A percentile compares a stretch with the other conserved stretches of the same genome.
These are phyloP conservation scores for Chondrostereum purpureum DNA, from an alignment of 1,284 basidiomycete genomes.

Conservation along the genomic window DNA sequence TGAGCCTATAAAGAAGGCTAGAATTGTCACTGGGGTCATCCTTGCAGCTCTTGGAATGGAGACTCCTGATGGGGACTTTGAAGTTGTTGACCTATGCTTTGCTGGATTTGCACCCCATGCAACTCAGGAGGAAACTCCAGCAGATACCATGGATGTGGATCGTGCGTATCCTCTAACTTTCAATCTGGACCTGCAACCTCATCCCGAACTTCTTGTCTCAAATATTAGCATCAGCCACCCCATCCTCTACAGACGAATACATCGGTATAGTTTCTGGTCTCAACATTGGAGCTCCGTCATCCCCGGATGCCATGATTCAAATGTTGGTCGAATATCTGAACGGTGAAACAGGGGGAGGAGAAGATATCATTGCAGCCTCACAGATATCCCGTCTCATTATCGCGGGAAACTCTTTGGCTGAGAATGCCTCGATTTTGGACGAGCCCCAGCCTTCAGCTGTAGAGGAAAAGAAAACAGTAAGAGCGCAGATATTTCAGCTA, in stretches of 20 bases:
- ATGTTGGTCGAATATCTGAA: conserved; percentile 84
- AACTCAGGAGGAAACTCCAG: conserved; percentile 20
- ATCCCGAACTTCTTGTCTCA: conserved; percentile 11
- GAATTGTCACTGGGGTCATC: conserved; percentile 86
- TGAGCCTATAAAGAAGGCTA: conserved; percentile 42
- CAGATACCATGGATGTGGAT: conserved; percentile 44
- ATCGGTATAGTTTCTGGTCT: conserved; percentile 84
- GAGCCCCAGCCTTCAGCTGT: conserved; percentile 31
- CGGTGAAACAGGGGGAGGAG: conserved; percentile 71
- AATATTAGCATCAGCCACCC: background rate
- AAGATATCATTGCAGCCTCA: conserved; percentile 60
- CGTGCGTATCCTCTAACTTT: conserved; percentile 23
- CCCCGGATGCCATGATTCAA: conserved; percentile 71
- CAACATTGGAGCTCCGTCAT: conserved; percentile 52
- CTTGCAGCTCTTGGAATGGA: conserved; percentile 88
- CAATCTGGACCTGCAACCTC: conserved; percentile 9
- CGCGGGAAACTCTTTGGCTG: conserved; percentile 78
- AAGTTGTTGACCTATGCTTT: conserved; percentile 88
- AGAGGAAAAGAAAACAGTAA: conserved; percentile 56
- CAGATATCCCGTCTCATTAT: conserved; percentile 80
- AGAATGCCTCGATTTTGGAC: conserved; percentile 30
- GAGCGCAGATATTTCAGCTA: conserved; percentile 15
- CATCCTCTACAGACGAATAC: conserved; percentile 52
- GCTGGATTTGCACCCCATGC: conserved; percentile 73
- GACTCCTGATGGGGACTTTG: conserved; percentile 85